Evolutionary conservation across 2,329 filamentous ascomycete genomes (phyloP), one percentile per base, ranked within the genome.

Genomic region (Furcasterigmium sp.): DNA sequence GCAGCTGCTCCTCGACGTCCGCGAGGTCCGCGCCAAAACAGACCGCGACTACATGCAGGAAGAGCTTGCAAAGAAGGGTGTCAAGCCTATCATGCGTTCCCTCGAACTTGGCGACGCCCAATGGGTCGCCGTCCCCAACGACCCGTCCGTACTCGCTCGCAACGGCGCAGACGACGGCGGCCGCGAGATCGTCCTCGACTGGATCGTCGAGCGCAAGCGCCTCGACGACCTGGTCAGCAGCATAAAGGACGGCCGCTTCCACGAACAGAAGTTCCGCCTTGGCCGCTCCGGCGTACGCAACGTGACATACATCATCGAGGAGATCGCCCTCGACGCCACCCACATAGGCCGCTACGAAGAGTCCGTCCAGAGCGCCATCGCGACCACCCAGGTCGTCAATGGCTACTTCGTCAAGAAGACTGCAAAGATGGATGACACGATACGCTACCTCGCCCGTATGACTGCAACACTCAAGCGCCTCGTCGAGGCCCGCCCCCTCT

Each of bases 211-310:
- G 63, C 76, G 87, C 47, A 93, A 93, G 58, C 75, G 87, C 8
- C 73, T 91, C 0, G 87, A 91, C 56, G 87, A 93, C 58, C 67
- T 93, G 37, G 75, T 91, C n/a, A 69, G 75, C 40, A 90, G 85
- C 48, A 88, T 93, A 64, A 89, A 86, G 60, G 87, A 91, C 49
- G 85, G 86, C 1, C 80, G 87, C 3, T 91, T 90, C 53, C 84
- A 85, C 52, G 87, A 93, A 59, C 87, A 93, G 58, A 91, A 93
- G 58, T 91, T 90, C 57, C 82, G 87, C 1, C 72, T 91, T 10
- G 76, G 77, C 43, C 80, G 80, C 41, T 87, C 80, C 0, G 87
- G 87, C 0, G 71, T 88, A n/a, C 79, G 78, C 45, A 85, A 90
- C 53, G 83, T 91, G 13, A 75, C 88, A 29, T 93, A 91, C 56